Base-by-base conservation (phyloP, 1,139 yeast genomes). In the Pichia sp. region DNA sequence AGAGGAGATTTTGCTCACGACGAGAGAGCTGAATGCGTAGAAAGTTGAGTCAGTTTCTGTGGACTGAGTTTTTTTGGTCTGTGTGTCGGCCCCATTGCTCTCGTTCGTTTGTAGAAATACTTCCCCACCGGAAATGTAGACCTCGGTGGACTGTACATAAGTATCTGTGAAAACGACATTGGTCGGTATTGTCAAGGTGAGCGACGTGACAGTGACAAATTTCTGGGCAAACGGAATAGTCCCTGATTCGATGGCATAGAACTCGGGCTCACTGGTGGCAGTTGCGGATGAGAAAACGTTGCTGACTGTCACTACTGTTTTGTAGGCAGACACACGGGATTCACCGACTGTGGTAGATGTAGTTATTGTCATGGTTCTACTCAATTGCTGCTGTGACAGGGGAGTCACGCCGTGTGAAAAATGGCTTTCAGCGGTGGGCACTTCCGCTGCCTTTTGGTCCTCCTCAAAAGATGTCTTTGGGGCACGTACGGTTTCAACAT, bases 161-260 rank as follows among this genome's bases (percentile, higher is more conserved):
- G 55, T 47, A 34, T 57, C 59, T 1, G 65, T 54, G 8, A 59
- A 53, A 13, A 56, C 54, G 8, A 59, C 36, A 5, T 59, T 26
- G 3, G 55, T 47, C 15, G 64, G 61, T 13, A 67, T 56, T 1
- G 72, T 68, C 49, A 74, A 61, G 0, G 75, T 70, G 55, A 75
- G 52, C 10, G 60, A 57, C 15, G 58, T 44, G 26, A 66, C 55
- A 7, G 60, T 57, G 0, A 77, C 67, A 48, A 70, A 72, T 1
- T 67, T 51, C 4, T 65, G 62, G 0, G 85, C 85, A 60, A 72
- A 78, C 36, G 85, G 85, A 34, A 81, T 81, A 34, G 60, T 50
- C 5, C 79, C 79, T 0, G 81, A 73, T 8, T 57, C 49, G 8
- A 80, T 65, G 2, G 59, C 55, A 49, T 50, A 55, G n/a, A 38